Base-by-base conservation (phyloP, 192 early-diverging fungal species). In the Pilaira anomala region DNA sequence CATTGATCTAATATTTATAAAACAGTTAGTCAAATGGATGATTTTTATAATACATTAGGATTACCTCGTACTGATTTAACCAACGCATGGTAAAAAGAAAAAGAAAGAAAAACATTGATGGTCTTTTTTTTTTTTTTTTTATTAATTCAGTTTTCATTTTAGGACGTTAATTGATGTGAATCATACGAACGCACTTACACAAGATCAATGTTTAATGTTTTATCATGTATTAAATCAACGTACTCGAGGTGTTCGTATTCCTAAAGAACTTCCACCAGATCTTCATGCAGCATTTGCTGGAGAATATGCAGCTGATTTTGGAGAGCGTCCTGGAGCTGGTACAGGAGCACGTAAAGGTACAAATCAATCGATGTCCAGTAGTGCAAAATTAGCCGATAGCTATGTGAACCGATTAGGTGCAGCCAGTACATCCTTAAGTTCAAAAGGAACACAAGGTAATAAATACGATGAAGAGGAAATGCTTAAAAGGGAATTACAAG, bases 151-250 rank as follows among this genome's bases (percentile, higher is more conserved):
- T 7, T 8, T 18, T 33, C 0, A 7, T 19, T 18, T 30, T 40
- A 81, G 80, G 81, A 66, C 73, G 5, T 56, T 83, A 14, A 76
- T 83, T 13, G 80, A 85, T 60, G 83, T 85, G 7, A 82, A 85
- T 48, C 72, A 72, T 26, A 71, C 78, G 16, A 79, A 80, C 65
- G 73, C 73, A 52, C 70, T 85, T 29, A 80, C 76, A 12, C 76
- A 79, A 69, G 83, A 85, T 52, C 79, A 80, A 59, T 79, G 78
- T 33, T 65, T 85, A 33, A 74, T 78, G 29, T 85, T 81, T 49
- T 79, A 79, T 41, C 83, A 85, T 57, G 75, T 85, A 19, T 63
- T 85, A 26, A 81, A 83, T 62, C 78, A 82, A 25, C 79, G 79
- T 21, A 73, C 77, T 30, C 76, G 76, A 22, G 83, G 83, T 9